These are phyloP conservation scores for Acacia confusa DNA, from an alignment of 306 rosid species.

Conservation along the genomic window DNA sequence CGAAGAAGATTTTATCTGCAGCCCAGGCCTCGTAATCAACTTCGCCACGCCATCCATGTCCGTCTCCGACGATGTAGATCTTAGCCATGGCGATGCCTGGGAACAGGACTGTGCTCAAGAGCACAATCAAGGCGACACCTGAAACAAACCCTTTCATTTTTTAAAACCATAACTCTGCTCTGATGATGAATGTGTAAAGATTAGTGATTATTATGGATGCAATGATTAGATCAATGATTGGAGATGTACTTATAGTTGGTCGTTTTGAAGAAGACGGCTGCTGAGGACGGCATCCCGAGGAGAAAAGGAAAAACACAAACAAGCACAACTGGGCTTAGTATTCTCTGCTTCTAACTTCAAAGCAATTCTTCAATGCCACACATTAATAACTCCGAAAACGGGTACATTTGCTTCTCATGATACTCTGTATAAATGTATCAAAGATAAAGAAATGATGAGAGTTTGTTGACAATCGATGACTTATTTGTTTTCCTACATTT, in stretches of 20 bases:
- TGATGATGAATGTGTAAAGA: not conserved
- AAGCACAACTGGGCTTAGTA: not conserved
- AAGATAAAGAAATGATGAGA: not conserved
- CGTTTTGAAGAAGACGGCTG: not conserved
- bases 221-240: not conserved
- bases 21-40: not conserved
- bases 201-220: not conserved
- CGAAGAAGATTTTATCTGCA: not conserved
- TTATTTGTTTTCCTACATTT: not conserved
- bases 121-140: not conserved
- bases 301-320: too few relatives aligned
- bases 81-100: not conserved
- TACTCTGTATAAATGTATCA: not conserved
- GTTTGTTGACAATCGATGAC: not conserved
- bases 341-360: not conserved
- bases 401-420: not conserved
- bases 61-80: not conserved
- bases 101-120: not conserved
- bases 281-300: not conserved
- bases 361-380: not conserved
- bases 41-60: not conserved
- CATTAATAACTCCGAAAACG: not conserved
- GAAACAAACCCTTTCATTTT: not conserved
- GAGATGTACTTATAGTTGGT: not conserved
- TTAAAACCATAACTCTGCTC: not conserved